phyloP scores from a whole-genome alignment of 2,329 filamentous ascomycete species.

The Fusarium compactum region DNA sequence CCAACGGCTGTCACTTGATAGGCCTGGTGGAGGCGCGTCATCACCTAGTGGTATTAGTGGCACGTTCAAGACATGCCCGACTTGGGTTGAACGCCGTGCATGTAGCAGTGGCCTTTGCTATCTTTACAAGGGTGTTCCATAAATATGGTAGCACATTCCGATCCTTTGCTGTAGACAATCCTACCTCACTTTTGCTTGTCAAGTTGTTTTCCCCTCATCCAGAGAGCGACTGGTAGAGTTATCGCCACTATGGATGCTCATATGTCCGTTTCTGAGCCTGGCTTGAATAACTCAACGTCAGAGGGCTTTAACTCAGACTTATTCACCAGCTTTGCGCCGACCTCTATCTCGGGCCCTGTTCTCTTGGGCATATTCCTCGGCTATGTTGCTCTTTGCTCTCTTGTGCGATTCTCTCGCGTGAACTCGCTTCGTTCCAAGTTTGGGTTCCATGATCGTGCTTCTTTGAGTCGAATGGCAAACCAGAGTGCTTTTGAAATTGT shows the following conservation, averaged over 20 bases:
- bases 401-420: constrained; percentile 54
- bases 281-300: constrained; percentile 21
- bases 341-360: constrained; percentile 32
- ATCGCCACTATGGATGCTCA: constrained; percentile 22
- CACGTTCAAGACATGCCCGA: constrained; percentile 16
- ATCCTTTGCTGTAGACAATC: not conserved
- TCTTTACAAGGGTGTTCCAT: constrained; percentile 25
- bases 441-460: constrained; percentile 52
- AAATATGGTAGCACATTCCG: constrained; percentile 17
- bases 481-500: constrained; percentile 60
- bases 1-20: constrained; percentile 12
- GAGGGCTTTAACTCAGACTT: not conserved
- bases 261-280: constrained; percentile 3
- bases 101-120: not conserved
- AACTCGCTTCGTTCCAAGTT: constrained; percentile 47
- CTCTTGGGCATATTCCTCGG: constrained; percentile 42
- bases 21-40: constrained; percentile 9
- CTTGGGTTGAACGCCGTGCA: constrained; percentile 10
- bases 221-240: not conserved
- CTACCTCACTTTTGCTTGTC: not conserved
- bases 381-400: constrained; percentile 53
- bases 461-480: constrained; percentile 56
- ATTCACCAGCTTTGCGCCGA: not conserved
- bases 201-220: not conserved
- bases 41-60: constrained; percentile 1